Evolutionary conservation across 441 rosid species (phyloP).

Genomic region (Brassica hybrid): DNA sequence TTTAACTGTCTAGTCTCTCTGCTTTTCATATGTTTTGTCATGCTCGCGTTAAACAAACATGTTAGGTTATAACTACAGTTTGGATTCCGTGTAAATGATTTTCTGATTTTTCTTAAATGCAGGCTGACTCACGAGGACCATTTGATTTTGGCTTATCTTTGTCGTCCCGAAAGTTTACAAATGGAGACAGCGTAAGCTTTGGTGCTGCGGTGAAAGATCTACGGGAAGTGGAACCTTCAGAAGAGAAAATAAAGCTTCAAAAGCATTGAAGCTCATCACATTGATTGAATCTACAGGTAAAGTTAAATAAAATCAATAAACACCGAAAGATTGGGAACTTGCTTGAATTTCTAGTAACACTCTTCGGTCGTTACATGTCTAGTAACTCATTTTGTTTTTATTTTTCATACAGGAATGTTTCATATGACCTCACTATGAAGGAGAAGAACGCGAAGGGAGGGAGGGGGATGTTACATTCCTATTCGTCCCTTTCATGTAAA

Average conservation of each 20-base stretch:
- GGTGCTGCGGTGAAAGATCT: slow-evolving; percentile 31
- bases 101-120: slow-evolving; percentile 28
- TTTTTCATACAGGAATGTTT: slow-evolving; percentile 7
- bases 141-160: slow-evolving; percentile 84
- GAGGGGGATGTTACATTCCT: neutral
- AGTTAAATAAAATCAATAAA: slow-evolving; percentile 1
- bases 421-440: neutral
- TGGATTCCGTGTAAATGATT: slow-evolving; percentile 5
- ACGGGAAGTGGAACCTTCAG: slow-evolving; percentile 12
- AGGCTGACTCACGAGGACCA: slow-evolving; percentile 86
- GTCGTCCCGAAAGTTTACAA: slow-evolving; percentile 50
- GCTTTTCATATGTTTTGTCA: neutral
- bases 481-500: neutral
- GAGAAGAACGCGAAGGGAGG: neutral
- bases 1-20: neutral
- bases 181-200: slow-evolving; percentile 52
- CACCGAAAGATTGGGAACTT: neutral
- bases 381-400: neutral
- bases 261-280: slow-evolving; percentile 11
- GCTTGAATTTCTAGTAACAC: slow-evolving; percentile 3
- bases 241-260: slow-evolving; percentile 17
- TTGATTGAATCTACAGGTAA: neutral
- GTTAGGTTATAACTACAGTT: neutral
- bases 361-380: neutral
- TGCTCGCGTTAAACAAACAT: neutral